These are phyloP conservation scores for Gnaphalium uliginosum DNA, from an alignment of 129 eudicot species.

Conservation along the genomic window DNA sequence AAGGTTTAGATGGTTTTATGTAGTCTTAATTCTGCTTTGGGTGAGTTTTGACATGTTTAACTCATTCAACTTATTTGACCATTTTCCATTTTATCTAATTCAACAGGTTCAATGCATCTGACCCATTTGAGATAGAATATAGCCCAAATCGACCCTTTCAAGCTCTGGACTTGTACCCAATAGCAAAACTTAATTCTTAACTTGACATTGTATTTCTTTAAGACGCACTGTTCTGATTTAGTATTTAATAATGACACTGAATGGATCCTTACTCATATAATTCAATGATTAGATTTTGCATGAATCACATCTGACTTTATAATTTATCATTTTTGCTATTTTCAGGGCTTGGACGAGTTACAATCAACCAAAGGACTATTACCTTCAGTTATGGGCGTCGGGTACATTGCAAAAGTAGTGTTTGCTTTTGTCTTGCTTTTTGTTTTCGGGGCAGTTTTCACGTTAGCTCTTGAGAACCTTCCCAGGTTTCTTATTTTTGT, in stretches of 20 bases:
- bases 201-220: background rate
- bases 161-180: too few species aligned
- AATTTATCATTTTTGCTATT: background rate
- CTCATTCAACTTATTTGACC: too few species aligned
- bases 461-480: slow-evolving; percentile 72
- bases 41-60: too few species aligned
- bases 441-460: slow-evolving; percentile 62
- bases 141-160: too few species aligned
- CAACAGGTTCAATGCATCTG: too few species aligned
- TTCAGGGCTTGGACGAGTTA: slow-evolving; percentile 47
- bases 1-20: background rate
- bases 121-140: too few species aligned
- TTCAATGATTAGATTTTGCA: background rate
- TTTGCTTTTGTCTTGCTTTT: slow-evolving; percentile 63
- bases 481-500: slow-evolving; percentile 53
- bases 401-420: slow-evolving; percentile 65
- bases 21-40: too few species aligned
- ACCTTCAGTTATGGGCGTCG: slow-evolving; percentile 34
- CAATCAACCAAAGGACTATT: slow-evolving; percentile 30
- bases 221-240: background rate
- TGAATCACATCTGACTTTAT: background rate
- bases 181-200: background rate
- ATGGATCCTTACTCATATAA: background rate
- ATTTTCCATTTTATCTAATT: too few species aligned
- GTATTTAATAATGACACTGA: background rate